These are phyloP conservation scores for Pseudocercospora crystallina DNA, from an alignment of 2,329 filamentous ascomycete genomes.

Conservation along the genomic window DNA sequence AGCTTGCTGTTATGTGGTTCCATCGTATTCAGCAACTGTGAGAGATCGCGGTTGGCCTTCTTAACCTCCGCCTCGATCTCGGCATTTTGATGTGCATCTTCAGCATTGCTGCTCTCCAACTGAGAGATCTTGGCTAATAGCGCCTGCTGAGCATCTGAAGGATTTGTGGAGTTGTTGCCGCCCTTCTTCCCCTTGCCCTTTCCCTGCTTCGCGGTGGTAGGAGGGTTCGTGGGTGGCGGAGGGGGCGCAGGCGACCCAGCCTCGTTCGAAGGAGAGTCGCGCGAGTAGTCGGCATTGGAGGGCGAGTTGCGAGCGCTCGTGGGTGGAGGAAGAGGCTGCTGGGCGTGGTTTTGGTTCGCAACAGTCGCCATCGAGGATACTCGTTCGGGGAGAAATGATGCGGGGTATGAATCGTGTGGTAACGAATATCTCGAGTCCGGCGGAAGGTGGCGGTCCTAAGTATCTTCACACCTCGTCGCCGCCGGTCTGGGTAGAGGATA, in stretches of 20 bases:
- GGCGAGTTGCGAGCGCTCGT: constrained; percentile 30
- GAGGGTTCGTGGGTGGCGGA: constrained; percentile 44
- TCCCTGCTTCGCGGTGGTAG: constrained; percentile 61
- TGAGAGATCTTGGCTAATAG: constrained; percentile 93
- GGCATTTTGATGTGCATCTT: constrained; percentile 90
- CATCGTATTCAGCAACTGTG: constrained; percentile 79
- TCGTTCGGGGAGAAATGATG: neutral
- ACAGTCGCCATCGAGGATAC: constrained; percentile 33
- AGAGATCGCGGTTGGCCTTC: constrained; percentile 87
- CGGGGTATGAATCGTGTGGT: too few species aligned
- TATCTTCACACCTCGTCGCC: constrained; percentile 3
- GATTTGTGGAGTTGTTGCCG: constrained; percentile 70
- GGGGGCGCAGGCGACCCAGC: constrained; percentile 34
- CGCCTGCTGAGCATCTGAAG: constrained; percentile 86
- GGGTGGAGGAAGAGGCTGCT: constrained; percentile 26
- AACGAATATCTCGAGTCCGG: too few species aligned
- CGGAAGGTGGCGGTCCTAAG: too few species aligned
- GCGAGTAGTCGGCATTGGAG: constrained; percentile 30
- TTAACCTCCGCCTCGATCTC: constrained; percentile 97
- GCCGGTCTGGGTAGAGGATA: constrained; percentile 4
- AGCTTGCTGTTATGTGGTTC: constrained; percentile 91
- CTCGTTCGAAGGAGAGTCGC: constrained; percentile 30
- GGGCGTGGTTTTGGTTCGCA: constrained; percentile 27
- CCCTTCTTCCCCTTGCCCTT: constrained; percentile 66
- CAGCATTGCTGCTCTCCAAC: constrained; percentile 86